Conservation (phyloP, 306 rosid species). For the Cucurbita argyrosperma region DNA sequence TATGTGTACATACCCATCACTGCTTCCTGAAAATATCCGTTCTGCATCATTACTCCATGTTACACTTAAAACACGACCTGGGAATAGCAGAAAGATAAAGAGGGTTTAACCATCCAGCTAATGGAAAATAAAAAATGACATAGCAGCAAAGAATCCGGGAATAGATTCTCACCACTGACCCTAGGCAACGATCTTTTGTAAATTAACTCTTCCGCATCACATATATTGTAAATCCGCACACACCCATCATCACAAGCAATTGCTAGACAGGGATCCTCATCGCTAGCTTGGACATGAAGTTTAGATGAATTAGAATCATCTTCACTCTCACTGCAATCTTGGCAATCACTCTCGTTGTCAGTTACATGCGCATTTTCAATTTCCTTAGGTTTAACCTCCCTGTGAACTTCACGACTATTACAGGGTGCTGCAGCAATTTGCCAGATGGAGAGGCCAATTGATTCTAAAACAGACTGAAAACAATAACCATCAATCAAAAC, state of each 20-base stretch:
- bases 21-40: constrained; percentile 72
- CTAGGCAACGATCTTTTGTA: constrained; percentile 56
- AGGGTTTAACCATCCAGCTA: not conserved
- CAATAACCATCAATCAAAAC: not conserved
- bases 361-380: constrained; percentile 33
- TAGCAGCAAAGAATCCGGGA: not conserved
- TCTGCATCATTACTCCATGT: constrained; percentile 74
- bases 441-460: constrained; percentile 71
- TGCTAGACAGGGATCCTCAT: constrained; percentile 37
- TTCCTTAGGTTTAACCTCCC: constrained; percentile 2
- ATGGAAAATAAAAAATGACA: not conserved
- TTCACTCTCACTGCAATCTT: constrained; percentile 45
- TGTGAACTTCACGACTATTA: constrained; percentile 4
- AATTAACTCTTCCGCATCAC: constrained; percentile 42
- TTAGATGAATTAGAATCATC: constrained; percentile 33
- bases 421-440: constrained; percentile 59
- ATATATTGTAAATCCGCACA: constrained; percentile 47
- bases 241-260: constrained; percentile 69
- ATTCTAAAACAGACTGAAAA: constrained; percentile 47
- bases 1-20: constrained; percentile 60
- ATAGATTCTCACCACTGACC: constrained; percentile 63
- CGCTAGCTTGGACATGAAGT: constrained; percentile 12
- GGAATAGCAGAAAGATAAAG: constrained; percentile 9
- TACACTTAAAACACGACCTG: constrained; percentile 76
- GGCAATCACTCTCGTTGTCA: constrained; percentile 9